A percentile compares a stretch with the other conserved stretches of the same genome.
These are phyloP conservation scores for Suillus americanus DNA, from an alignment of 768 basidiomycete species.

Conservation along the genomic window DNA sequence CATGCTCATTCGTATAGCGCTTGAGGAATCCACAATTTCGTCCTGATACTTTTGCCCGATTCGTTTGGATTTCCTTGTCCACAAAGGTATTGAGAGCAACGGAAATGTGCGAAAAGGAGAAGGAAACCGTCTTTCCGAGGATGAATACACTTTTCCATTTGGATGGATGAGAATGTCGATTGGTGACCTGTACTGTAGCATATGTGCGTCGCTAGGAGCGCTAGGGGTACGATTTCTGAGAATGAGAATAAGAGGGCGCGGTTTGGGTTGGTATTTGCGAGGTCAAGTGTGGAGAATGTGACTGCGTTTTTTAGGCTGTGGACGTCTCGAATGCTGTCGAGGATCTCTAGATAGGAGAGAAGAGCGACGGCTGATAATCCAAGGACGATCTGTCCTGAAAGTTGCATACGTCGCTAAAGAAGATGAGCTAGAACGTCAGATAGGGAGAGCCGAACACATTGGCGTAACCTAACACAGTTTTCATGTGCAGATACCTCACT, in stretches of 20 bases:
- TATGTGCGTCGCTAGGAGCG: conserved; percentile 69
- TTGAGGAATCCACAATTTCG: too few relatives aligned
- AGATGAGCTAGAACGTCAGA: too few relatives aligned
- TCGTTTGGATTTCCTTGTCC: too few relatives aligned
- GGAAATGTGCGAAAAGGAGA: conserved; percentile 69
- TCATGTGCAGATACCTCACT: too few relatives aligned
- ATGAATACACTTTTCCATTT: conserved; percentile 94
- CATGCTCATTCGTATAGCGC: too few relatives aligned
- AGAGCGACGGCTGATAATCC: conserved; percentile 25
- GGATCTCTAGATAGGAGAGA: conserved; percentile 65
- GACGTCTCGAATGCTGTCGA: conserved; percentile 81
- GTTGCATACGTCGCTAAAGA: too few relatives aligned
- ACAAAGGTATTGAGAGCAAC: conserved; percentile 34
- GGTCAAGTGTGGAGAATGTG: conserved; percentile 37
- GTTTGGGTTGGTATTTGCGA: conserved; percentile 16
- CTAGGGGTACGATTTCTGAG: conserved; percentile 68
- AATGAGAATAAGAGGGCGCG: conserved; percentile 45
- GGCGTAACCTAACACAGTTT: too few relatives aligned
- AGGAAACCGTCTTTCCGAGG: conserved; percentile 73
- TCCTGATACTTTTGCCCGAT: too few relatives aligned
- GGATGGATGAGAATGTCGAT: conserved; percentile 81
- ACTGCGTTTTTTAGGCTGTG: conserved; percentile 51
- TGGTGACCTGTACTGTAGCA: conserved; percentile 95
- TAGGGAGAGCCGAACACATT: conserved; percentile 35
- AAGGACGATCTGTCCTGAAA: conserved; percentile 47